A percentile compares a stretch with the other conserved stretches of the same genome.
Evolutionary conservation across 2,329 filamentous ascomycete genomes (phyloP).

Genomic region (Colletotrichum aenigma): DNA sequence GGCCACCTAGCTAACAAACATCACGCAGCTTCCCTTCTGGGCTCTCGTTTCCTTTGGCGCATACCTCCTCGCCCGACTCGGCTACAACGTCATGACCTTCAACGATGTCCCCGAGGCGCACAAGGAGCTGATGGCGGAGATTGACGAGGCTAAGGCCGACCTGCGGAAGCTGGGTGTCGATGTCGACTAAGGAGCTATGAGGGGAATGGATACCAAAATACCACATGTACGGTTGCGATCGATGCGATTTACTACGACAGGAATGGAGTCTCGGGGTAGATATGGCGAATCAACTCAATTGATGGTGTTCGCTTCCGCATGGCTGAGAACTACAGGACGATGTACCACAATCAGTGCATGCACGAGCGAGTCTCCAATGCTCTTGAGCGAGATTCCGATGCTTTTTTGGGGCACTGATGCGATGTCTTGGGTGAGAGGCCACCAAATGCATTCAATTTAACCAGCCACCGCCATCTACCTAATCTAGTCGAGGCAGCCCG

Average conservation of each 20-base stretch:
- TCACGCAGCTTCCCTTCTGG: slow-evolving; percentile 87
- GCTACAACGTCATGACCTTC: slow-evolving; percentile 92
- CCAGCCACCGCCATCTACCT: background rate
- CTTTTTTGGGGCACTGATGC: no score
- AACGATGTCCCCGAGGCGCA: slow-evolving; percentile 94
- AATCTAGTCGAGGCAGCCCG: background rate
- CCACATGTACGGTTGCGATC: background rate
- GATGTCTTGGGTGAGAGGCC: no score
- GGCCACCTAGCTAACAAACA: background rate
- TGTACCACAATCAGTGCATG: background rate
- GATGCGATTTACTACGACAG: background rate
- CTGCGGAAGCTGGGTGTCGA: slow-evolving; percentile 76
- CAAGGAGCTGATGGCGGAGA: slow-evolving; percentile 85
- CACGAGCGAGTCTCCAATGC: background rate
- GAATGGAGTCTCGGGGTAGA: background rate
- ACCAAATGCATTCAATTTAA: background rate
- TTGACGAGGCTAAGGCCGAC: slow-evolving; percentile 76
- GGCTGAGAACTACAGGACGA: background rate
- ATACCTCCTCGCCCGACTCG: slow-evolving; percentile 89
- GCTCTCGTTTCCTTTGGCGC: slow-evolving; percentile 88
- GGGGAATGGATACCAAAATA: background rate
- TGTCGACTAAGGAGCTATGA: slow-evolving; percentile 62
- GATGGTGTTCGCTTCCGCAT: background rate
- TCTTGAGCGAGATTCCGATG: no score
- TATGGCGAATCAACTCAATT: background rate